These are phyloP conservation scores for Endotrypanum monterogeii DNA, from an alignment of 208 protist genomes.

Conservation along the genomic window DNA sequence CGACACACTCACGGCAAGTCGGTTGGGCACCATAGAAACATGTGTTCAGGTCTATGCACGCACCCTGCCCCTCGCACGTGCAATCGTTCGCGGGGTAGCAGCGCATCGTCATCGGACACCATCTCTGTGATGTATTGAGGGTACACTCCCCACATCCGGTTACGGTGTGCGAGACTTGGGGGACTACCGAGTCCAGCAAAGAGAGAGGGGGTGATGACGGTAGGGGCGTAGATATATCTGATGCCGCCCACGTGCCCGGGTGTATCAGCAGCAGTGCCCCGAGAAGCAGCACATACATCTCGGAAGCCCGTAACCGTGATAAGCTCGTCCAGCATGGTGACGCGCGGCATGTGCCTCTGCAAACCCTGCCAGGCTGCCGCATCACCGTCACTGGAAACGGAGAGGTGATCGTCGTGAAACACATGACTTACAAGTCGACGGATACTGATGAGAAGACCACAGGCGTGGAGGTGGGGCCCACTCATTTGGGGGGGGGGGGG, in stretches of 20 bases:
- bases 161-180: constrained; percentile 18
- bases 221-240: neutral
- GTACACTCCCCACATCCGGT: constrained; percentile 53
- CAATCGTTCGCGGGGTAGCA: constrained; percentile 41
- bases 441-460: neutral
- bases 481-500: neutral
- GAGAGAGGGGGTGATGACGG: neutral
- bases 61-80: constrained; percentile 26
- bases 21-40: constrained; percentile 49
- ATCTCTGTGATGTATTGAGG: constrained; percentile 30
- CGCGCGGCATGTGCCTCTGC: neutral
- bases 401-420: too few species aligned
- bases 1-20: constrained; percentile 39
- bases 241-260: neutral
- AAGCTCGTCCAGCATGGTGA: neutral
- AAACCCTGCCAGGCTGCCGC: neutral
- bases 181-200: neutral
- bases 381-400: neutral
- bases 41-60: constrained; percentile 38
- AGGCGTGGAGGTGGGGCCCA: neutral
- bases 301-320: neutral
- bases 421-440: neutral
- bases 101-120: constrained; percentile 59
- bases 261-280: neutral
- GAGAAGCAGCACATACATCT: neutral